phyloP scores from a whole-genome alignment of 116 monocot species.

The Posidonia oceanica region DNA sequence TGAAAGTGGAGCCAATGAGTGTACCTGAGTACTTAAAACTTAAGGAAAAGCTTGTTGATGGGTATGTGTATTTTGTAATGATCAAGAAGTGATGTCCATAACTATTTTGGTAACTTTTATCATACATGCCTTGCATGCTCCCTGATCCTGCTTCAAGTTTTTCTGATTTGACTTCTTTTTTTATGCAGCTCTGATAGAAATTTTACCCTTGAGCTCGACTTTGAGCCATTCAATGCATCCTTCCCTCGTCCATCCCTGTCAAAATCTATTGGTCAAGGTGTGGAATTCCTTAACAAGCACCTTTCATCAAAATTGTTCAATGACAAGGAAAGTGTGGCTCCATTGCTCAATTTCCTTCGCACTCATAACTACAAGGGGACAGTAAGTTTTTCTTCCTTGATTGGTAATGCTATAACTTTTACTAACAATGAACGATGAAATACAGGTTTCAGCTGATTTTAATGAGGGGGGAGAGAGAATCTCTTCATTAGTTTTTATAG shows the following conservation, averaged over 20 bases:
- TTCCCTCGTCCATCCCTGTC: conserved; percentile 61
- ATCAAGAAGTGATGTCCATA: no score
- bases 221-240: conserved; percentile 75
- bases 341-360: conserved; percentile 55
- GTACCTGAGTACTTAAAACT: conserved; percentile 45
- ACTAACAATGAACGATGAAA: no score
- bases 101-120: no score
- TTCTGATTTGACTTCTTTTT: background rate
- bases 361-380: conserved; percentile 58
- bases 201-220: conserved; percentile 63
- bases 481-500: no score
- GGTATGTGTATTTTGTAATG: conserved; percentile 16
- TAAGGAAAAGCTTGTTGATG: conserved; percentile 61
- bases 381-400: conserved; percentile 19
- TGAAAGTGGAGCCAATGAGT: conserved; percentile 33
- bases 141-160: background rate
- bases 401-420: background rate
- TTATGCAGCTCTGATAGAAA: conserved; percentile 25
- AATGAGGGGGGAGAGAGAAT: no score
- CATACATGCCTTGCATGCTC: no score
- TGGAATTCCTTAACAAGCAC: conserved; percentile 75
- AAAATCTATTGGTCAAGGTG: conserved; percentile 80
- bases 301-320: conserved; percentile 67
- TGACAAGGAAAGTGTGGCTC: conserved; percentile 57
- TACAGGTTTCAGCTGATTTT: no score